A percentile compares a stretch with the other conserved stretches of the same genome.
Evolutionary conservation across 108 stramenopile species (phyloP).

Genomic region (Pseudonitzschia multiseries): DNA sequence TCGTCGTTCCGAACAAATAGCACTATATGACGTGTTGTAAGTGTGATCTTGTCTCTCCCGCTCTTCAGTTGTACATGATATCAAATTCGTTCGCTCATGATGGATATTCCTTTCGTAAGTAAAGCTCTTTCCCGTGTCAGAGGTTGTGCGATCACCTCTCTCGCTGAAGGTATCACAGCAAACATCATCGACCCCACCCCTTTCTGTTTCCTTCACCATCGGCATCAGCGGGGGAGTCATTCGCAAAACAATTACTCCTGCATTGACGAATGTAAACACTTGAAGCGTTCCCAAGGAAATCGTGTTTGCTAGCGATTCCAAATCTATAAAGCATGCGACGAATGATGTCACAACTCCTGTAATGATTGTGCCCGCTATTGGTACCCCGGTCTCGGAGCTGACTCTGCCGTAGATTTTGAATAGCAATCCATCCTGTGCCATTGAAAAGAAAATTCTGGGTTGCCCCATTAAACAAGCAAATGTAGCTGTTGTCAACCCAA

Average conservation of each 20-base stretch:
- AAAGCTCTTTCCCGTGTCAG: not conserved
- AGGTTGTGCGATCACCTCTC: not conserved
- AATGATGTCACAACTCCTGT: slow-evolving; percentile 52
- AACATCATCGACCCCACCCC: not conserved
- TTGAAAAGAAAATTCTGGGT: slow-evolving; percentile 61
- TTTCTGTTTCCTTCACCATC: not conserved
- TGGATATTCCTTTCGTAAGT: not conserved
- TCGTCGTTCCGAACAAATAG: not conserved
- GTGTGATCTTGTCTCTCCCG: not conserved
- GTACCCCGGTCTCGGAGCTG: slow-evolving; percentile 45
- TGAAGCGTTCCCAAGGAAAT: slow-evolving; percentile 57
- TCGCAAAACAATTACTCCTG: slow-evolving; percentile 59
- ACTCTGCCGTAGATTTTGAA: slow-evolving; percentile 51
- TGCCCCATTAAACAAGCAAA: slow-evolving; percentile 71
- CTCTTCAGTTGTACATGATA: not conserved
- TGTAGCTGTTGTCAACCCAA: slow-evolving; percentile 58
- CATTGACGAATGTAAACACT: slow-evolving; percentile 64
- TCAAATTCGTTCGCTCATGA: slow-evolving; percentile 10
- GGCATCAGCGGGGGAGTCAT: slow-evolving; percentile 20
- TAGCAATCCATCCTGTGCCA: slow-evolving; percentile 63
- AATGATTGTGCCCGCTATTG: slow-evolving; percentile 47
- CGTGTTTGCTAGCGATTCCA: slow-evolving; percentile 57
- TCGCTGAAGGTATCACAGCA: not conserved
- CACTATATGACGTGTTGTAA: not conserved
- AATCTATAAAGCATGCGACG: slow-evolving; percentile 50